Evolutionary conservation across 805 yeast genomes (phyloP).

Genomic region (Saturnispora sekii): DNA sequence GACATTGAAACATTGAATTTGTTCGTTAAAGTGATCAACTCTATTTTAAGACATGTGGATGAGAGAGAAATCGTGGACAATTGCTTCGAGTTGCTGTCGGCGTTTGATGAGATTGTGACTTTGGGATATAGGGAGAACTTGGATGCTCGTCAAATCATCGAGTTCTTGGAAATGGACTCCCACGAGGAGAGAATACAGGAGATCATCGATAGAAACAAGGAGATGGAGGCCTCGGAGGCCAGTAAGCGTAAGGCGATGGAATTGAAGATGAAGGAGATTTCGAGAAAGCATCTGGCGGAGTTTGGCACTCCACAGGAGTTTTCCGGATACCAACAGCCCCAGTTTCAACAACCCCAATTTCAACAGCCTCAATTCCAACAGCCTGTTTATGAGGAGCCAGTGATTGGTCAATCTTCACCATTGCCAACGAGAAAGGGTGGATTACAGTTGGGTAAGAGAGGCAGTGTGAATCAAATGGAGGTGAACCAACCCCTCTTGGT

Average conservation of each 20-base stretch:
- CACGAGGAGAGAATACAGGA: conserved; percentile 98
- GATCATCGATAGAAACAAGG: conserved; percentile 93
- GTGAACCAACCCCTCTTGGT: conserved; percentile 24
- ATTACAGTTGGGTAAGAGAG: conserved; percentile 62
- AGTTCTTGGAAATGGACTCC: conserved; percentile 93
- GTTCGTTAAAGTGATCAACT: conserved; percentile 72
- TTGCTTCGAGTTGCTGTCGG: conserved; percentile 82
- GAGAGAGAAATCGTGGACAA: conserved; percentile 74
- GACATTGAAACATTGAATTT: conserved; percentile 88
- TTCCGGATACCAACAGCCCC: conserved; percentile 11
- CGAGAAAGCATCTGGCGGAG: conserved; percentile 40
- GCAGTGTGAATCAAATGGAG: conserved; percentile 15
- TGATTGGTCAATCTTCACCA: neutral
- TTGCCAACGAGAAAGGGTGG: conserved; percentile 51
- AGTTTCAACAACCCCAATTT: conserved; percentile 13
- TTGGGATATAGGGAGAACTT: conserved; percentile 87
- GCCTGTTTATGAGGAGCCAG: conserved; percentile 9
- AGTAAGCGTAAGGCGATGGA: conserved; percentile 92
- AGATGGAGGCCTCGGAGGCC: conserved; percentile 93
- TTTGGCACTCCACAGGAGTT: conserved; percentile 1
- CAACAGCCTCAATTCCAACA: conserved; percentile 13
- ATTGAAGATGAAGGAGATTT: conserved; percentile 70
- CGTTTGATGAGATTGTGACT: conserved; percentile 88
- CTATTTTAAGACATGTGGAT: conserved; percentile 60
- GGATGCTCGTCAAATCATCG: conserved; percentile 69